Conservation (phyloP, 257 asterid genomes). For the Petunia axillaris region DNA sequence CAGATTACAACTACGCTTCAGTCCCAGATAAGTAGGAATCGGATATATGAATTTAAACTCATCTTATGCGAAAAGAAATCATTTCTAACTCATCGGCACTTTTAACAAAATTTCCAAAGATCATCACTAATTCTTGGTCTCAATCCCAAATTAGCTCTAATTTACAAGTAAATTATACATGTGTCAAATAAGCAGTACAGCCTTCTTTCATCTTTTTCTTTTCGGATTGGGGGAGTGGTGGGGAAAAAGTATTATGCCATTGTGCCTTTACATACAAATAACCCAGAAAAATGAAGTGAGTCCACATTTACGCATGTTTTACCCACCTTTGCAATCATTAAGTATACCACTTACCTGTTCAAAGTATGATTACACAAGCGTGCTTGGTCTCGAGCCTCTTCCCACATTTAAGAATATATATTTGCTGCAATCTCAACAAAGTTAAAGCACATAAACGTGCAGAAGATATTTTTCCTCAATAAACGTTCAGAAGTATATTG, state of each 20-base stretch:
- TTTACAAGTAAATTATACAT: too few relatives aligned
- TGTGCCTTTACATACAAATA: background rate
- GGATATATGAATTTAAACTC: too few relatives aligned
- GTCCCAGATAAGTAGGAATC: too few relatives aligned
- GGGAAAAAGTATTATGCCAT: too few relatives aligned
- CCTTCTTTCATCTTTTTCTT: too few relatives aligned
- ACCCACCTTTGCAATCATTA: conserved; percentile 17
- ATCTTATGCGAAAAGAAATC: too few relatives aligned
- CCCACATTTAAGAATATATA: conserved; percentile 93
- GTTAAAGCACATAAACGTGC: conserved; percentile 47
- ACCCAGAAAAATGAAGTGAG: background rate
- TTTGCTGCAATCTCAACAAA: conserved; percentile 74
- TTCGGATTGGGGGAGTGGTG: too few relatives aligned
- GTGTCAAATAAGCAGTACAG: too few relatives aligned
- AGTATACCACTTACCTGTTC: conserved; percentile 75
- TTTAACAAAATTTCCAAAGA: background rate
- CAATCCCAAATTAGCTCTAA: too few relatives aligned
- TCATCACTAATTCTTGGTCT: background rate
- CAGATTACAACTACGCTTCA: too few relatives aligned
- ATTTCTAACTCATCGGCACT: background rate
- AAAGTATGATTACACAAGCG: conserved; percentile 86
- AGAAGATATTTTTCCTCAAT: conserved; percentile 31
- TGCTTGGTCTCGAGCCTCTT: conserved; percentile 99
- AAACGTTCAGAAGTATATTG: conserved; percentile 31
- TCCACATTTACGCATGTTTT: conserved; percentile 9